Evolutionary conservation across 805 yeast genomes (phyloP).

Genomic region (Sugiyamaella marilandica): DNA sequence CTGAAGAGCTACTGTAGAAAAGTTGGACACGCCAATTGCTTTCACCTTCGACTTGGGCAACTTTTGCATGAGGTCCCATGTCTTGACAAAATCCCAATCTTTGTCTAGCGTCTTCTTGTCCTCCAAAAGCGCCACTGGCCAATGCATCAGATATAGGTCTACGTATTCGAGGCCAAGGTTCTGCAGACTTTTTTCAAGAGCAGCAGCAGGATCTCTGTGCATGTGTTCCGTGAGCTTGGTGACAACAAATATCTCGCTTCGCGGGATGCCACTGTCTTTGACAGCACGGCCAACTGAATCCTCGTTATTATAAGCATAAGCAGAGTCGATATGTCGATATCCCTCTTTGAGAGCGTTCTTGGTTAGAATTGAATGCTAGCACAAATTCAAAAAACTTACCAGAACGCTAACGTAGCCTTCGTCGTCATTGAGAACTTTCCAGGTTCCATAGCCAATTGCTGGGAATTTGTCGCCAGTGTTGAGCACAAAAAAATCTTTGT

Average conservation of each 20-base stretch:
- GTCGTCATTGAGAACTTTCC: conserved; percentile 44
- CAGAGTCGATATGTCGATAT: conserved; percentile 71
- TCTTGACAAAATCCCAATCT: conserved; percentile 38
- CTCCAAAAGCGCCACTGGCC: conserved; percentile 44
- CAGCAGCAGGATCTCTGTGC: conserved; percentile 39
- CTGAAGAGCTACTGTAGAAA: conserved; percentile 48
- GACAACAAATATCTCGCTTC: conserved; percentile 55
- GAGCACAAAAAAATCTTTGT: conserved; percentile 34
- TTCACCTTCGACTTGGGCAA: conserved; percentile 46
- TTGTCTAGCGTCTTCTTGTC: conserved; percentile 17
- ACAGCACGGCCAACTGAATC: conserved; percentile 55
- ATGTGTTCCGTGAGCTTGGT: conserved; percentile 54
- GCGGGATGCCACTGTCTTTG: conserved; percentile 36
- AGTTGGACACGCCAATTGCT: conserved; percentile 75
- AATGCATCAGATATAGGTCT: conserved; percentile 62
- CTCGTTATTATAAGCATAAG: conserved; percentile 66
- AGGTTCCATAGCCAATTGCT: conserved; percentile 66
- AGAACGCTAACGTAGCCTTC: conserved; percentile 41
- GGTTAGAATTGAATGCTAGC: not conserved
- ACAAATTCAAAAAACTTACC: conserved; percentile 37
- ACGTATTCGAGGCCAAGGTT: conserved; percentile 56
- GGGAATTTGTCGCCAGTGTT: conserved; percentile 60
- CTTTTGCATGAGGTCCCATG: conserved; percentile 61
- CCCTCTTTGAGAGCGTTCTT: conserved; percentile 55
- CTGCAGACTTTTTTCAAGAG: conserved; percentile 47